Base-by-base conservation (phyloP, 2,329 filamentous ascomycete species). In the Hypoxylon sp. region DNA sequence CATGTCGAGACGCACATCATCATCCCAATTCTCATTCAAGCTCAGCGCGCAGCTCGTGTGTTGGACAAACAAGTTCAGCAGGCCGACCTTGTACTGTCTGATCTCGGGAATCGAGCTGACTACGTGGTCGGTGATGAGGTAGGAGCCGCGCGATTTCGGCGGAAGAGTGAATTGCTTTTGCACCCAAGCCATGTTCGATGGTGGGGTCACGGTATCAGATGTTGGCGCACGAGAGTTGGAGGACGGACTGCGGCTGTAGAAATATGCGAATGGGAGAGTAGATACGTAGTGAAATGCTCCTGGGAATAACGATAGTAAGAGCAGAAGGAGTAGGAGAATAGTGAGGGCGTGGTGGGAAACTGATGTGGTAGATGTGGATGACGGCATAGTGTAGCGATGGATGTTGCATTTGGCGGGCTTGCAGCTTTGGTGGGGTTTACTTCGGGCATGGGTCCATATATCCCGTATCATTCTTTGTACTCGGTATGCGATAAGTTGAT, bases 1-100 rank as follows among this genome's bases (percentile, higher is more conserved):
- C 95, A 98, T 97, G 79, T 99, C 94, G 41, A 86, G 87, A 63
- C 94, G 87, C n/a, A 99, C 96, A 80, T 94, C 93, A 59, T 79
- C 78, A 76, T 94, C 92, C 79, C 87, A 90, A 81, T 98, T 98
- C 85, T 99, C 96, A 77, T 99, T 99, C 74, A 99, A 82, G 65
- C 88, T 92, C 56, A 99, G 85, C 11, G 92, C 96, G 80, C 94
- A 97, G 75, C 89, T 93, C 4, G 96, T 99, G 81, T 99, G 96
- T 81, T 99, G 95, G 58, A 98, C 86, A 79, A 98, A 99, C 48
- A 99, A 85, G 78, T 97, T 90, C 68, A 98, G 82, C 65, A 97
- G 81, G 46, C 94, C 94, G 72, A 96, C 88, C 78, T 95, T 95
- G 86, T 97, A 97, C 70, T 87, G 78, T 63, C 85, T 84, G 70